Base-by-base conservation (phyloP, 2,329 filamentous ascomycete species). In the Dothistroma septosporum region DNA sequence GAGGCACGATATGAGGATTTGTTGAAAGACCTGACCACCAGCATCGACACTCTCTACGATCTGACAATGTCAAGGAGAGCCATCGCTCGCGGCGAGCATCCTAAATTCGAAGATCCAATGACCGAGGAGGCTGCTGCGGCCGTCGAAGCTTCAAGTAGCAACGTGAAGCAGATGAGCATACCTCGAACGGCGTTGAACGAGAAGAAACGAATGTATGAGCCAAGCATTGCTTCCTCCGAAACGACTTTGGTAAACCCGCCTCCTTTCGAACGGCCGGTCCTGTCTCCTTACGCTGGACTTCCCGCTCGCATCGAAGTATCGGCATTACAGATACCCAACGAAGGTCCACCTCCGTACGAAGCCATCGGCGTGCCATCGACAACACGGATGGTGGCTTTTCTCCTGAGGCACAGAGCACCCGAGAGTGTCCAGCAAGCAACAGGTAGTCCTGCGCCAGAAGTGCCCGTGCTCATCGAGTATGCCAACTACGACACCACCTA, bases 21-120 rank as follows among this genome's bases (percentile, higher is more conserved):
- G 14, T 83, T 92, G 44, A 83, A 83, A 64, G 89, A 92, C 69
- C 78, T 92, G 64, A 92, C 88, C 16, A 84, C 85, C 6, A 91
- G 88, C 1, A 91, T 92, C 72, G 90, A 92, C 74, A 91, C 87
- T 0, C 80, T 93, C 0, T 92, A 90, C 72, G 88, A 92, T 69
- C 79, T 92, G 14, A 91, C 89, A 0, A 79, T 86, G 54, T 88
- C 87, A 14, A 80, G 88, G 21, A 77, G 81, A 62, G 77, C 79
- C n/a, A 64, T 76, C 12, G 69, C 71, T 24, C 64, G 72, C 11
- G 74, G 73, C 47, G 71, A 74, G 48, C 74, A 75, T 63, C 74
- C 74, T 2, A 70, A 63, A 19, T 73, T 74, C 56, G 63, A 64
- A 33, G 58, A 55, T 12, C 52, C 53, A 12, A 19, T 60, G n/a